These are phyloP conservation scores for Saitoella complicata DNA, from an alignment of 805 yeast species.

Conservation along the genomic window DNA sequence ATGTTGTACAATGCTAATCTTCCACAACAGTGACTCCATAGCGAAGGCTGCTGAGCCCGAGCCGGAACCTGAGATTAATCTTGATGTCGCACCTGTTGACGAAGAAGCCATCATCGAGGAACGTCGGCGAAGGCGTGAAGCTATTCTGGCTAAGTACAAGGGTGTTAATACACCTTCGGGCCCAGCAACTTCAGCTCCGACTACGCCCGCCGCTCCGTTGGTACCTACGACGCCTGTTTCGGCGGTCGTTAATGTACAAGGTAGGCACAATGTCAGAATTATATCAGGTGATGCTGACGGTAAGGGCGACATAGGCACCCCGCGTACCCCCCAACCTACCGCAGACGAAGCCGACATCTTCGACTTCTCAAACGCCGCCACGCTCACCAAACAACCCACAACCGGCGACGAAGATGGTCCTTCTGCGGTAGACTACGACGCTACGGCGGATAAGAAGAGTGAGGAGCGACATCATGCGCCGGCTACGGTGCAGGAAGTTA, in stretches of 20 bases:
- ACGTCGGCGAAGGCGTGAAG: constrained; percentile 11
- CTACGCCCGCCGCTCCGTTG: not conserved
- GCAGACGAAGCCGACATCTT: not conserved
- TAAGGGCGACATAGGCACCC: too few relatives aligned
- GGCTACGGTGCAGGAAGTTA: not conserved
- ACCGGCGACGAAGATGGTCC: not conserved
- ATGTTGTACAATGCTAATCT: too few relatives aligned
- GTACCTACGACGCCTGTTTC: too few relatives aligned
- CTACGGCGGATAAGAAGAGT: not conserved
- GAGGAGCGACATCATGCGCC: not conserved
- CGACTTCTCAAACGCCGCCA: not conserved
- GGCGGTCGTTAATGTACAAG: too few relatives aligned
- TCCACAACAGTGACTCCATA: too few relatives aligned
- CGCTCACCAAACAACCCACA: not conserved
- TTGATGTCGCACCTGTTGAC: not conserved
- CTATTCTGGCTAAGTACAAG: constrained; percentile 7
- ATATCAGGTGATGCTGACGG: too few relatives aligned
- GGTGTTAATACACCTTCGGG: not conserved
- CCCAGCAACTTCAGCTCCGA: not conserved
- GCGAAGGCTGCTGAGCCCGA: too few relatives aligned
- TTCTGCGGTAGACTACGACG: not conserved
- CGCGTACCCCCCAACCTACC: not conserved
- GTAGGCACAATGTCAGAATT: too few relatives aligned
- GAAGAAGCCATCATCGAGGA: constrained; percentile 14
- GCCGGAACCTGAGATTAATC: too few relatives aligned